Percentiles rank a stretch among this genome's conserved stretches.
These are phyloP conservation scores for Erigeron canadensis DNA, from an alignment of 129 eudicot genomes.

Conservation along the genomic window DNA sequence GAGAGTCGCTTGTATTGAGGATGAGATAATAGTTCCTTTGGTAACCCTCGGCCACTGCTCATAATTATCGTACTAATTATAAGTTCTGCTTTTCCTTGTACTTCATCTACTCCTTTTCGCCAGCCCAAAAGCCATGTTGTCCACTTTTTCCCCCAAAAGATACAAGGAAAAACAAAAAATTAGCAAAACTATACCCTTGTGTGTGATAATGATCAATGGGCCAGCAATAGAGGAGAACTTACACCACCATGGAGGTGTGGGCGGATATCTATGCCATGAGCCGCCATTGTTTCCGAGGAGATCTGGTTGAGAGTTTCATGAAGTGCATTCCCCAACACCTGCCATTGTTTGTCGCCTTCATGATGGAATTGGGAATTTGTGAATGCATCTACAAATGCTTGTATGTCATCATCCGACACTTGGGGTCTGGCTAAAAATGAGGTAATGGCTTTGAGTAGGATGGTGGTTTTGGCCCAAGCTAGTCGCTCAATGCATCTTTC, in stretches of 20 bases:
- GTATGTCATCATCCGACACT: neutral
- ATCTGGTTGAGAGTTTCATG: neutral
- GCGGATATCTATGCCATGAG: slow-evolving; percentile 6
- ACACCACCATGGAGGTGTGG: neutral
- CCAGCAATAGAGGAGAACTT: neutral
- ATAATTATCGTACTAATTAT: neutral
- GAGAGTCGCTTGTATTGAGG: slow-evolving; percentile 26
- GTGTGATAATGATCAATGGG: neutral
- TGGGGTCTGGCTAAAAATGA: neutral
- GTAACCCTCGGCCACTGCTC: neutral
- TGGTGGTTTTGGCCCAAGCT: slow-evolving; percentile 6
- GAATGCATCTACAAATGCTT: neutral
- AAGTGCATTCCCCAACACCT: neutral
- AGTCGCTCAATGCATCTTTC: neutral
- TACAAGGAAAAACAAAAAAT: neutral
- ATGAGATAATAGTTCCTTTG: neutral
- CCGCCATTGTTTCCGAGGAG: neutral
- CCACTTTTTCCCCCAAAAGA: neutral
- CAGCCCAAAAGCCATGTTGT: neutral
- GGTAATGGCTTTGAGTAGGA: neutral
- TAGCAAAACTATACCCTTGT: neutral
- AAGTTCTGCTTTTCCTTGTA: neutral
- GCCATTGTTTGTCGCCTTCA: neutral
- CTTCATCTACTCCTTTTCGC: neutral
- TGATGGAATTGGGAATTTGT: neutral